phyloP scores from a whole-genome alignment of 192 early-diverging fungal species.

The Entophlyctis luteolus region DNA sequence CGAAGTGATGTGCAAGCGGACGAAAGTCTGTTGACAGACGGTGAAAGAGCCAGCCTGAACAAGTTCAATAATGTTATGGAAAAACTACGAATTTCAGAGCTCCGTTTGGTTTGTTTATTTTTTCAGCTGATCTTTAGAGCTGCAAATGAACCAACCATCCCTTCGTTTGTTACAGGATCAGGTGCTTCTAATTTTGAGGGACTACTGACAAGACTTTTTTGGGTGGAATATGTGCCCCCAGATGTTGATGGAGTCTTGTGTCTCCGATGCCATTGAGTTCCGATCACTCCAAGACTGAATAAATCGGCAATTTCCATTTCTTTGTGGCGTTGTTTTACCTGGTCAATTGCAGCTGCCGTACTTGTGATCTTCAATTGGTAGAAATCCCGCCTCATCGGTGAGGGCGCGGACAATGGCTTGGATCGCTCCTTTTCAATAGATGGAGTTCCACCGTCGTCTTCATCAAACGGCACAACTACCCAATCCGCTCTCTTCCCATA shows the following conservation, averaged over 20 bases:
- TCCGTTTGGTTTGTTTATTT: conserved; percentile 18
- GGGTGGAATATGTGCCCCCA: not conserved
- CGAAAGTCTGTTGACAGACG: conserved; percentile 31
- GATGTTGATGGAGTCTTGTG: not conserved
- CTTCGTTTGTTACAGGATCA: conserved; percentile 8
- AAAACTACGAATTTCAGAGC: conserved; percentile 25
- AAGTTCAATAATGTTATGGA: conserved; percentile 24
- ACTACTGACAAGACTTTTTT: conserved; percentile 26
- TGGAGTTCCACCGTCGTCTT: not conserved
- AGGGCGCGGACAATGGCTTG: not conserved
- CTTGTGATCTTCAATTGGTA: not conserved
- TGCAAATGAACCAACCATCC: no score
- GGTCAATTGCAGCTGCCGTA: not conserved
- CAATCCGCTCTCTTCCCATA: not conserved
- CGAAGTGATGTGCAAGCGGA: conserved; percentile 38
- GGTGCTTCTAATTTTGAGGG: conserved; percentile 33
- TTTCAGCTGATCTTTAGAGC: not conserved
- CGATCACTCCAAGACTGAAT: conserved; percentile 6
- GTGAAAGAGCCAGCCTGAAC: conserved; percentile 25
- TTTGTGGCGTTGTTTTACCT: not conserved
- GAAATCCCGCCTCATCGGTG: not conserved
- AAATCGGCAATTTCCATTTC: conserved; percentile 7
- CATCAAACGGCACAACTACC: not conserved
- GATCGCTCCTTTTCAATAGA: not conserved
- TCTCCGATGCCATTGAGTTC: conserved; percentile 3